Evolutionary conservation across 192 early-diverging fungal species (phyloP).

Genomic region (Chytriomyces sp.): DNA sequence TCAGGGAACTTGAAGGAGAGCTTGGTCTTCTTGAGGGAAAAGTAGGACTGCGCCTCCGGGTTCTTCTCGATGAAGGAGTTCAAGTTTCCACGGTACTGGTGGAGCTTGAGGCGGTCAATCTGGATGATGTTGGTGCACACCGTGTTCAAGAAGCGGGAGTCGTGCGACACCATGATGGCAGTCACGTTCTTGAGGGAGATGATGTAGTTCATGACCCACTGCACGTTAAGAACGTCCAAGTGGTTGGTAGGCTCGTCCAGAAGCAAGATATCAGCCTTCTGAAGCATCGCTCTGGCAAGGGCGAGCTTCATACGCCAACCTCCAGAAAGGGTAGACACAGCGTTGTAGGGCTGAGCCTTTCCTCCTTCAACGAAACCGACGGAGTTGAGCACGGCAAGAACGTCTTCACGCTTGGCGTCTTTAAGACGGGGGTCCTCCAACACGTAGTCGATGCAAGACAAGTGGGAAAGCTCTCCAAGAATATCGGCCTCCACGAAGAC

Average conservation of each 20-base stretch:
- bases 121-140: slow-evolving; percentile 82
- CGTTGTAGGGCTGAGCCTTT: slow-evolving; percentile 54
- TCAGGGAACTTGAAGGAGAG: slow-evolving; percentile 78
- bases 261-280: slow-evolving; percentile 79
- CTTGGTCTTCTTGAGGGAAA: slow-evolving; percentile 20
- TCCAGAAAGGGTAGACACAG: slow-evolving; percentile 75
- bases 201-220: slow-evolving; percentile 73
- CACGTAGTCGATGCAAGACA: slow-evolving; percentile 69
- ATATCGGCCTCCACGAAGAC: slow-evolving; percentile 70
- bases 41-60: slow-evolving; percentile 11
- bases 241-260: slow-evolving; percentile 87
- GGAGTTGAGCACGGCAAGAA: slow-evolving; percentile 18
- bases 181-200: slow-evolving; percentile 66
- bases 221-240: slow-evolving; percentile 70
- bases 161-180: slow-evolving; percentile 84
- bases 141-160: slow-evolving; percentile 76
- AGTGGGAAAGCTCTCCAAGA: slow-evolving; percentile 72
- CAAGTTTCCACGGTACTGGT: slow-evolving; percentile 55
- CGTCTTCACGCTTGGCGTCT: slow-evolving; percentile 37
- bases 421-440: slow-evolving; percentile 49
- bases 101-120: slow-evolving; percentile 80
- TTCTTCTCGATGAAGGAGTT: slow-evolving; percentile 10
- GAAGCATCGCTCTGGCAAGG: slow-evolving; percentile 81
- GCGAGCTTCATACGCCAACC: slow-evolving; percentile 89
- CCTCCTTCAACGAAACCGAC: slow-evolving; percentile 31